Evolutionary conservation across 495 filamentous ascomycete genomes (phyloP), one percentile per base, ranked within the genome.

Genomic region (Daldinia vernicosa): DNA sequence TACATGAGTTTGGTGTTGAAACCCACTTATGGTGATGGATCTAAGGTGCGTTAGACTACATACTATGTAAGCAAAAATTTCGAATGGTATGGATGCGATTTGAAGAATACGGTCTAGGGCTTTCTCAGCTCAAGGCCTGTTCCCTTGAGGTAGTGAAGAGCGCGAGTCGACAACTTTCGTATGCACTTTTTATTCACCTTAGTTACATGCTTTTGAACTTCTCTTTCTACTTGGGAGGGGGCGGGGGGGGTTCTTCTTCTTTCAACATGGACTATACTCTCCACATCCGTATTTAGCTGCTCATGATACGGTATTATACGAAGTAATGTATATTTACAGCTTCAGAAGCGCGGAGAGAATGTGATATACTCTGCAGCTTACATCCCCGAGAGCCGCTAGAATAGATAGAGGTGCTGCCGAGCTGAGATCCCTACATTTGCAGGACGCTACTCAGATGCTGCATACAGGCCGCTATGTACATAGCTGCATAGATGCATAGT

Each of bases 391-490:
- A 71, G 63, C 58, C 57, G 63, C 69, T 72, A 72, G 64, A 50
- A 54, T 63, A 59, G 22, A 62, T 70, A 51, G 15, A 66, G 61
- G 39, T 51, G 40, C 52, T 56, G 28, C 69, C 69, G 53, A 64
- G 37, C 57, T 50, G 50, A 55, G 15, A 67, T 64, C 69, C 69
- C 64, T 72, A 67, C 69, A 63, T 54, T 54, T 72, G 69, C 69
- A 67, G 58, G 12, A 54, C 33, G 30, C 61, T 57, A 66, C 56
- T 43, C 57, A 53, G 39, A 57, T 50, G 40, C 33, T 61, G 68
- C 62, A 66, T 71, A 71, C 33, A 67, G 58, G 51, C 59, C 69
- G 53, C 63, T 71, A n/a, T n/a, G n/a, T n/a, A n/a, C n/a, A n/a
- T n/a, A n/a, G n/a, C n/a, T n/a, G n/a, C n/a, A n/a, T n/a, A n/a